Percentiles rank a stretch among this genome's conserved stretches.
phyloP scores from a whole-genome alignment of 73 alveolate genomes.

The Stentor roeselii region DNA sequence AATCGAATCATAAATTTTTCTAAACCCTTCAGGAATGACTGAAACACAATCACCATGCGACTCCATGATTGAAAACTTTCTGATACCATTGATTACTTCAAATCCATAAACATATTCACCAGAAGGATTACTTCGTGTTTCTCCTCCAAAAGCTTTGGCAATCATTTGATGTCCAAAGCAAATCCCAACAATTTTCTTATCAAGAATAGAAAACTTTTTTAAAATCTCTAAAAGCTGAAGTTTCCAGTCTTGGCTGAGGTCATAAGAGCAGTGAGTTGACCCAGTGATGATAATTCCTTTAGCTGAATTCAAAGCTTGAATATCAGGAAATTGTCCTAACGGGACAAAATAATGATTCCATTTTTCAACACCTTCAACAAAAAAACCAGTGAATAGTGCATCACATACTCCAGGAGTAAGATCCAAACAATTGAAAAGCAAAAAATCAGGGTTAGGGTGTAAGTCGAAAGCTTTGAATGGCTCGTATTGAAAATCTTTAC shows the following conservation, averaged over 20 bases:
- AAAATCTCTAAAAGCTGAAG: not conserved
- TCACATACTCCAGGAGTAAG: not conserved
- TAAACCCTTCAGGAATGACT: not conserved
- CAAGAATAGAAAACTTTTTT: not conserved
- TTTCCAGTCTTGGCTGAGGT: not conserved
- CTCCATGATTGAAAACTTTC: not conserved
- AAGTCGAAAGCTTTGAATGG: too few species aligned
- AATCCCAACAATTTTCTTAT: constrained; percentile 16
- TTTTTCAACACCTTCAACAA: not conserved
- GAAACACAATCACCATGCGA: constrained; percentile 12
- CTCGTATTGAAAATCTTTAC: too few species aligned
- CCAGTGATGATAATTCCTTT: not conserved
- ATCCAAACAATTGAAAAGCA: not conserved
- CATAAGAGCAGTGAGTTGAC: not conserved
- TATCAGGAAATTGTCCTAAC: not conserved
- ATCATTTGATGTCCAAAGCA: not conserved
- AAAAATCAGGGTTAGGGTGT: constrained; percentile 5
- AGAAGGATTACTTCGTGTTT: not conserved
- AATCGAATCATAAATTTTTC: not conserved
- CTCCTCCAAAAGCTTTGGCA: constrained; percentile 6
- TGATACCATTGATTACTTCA: not conserved
- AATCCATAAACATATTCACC: not conserved
- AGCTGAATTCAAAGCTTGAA: not conserved
- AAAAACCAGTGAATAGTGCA: not conserved
- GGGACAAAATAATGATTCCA: not conserved